Conservation (phyloP, 306 rosid species). For the Glycine tomentella region DNA sequence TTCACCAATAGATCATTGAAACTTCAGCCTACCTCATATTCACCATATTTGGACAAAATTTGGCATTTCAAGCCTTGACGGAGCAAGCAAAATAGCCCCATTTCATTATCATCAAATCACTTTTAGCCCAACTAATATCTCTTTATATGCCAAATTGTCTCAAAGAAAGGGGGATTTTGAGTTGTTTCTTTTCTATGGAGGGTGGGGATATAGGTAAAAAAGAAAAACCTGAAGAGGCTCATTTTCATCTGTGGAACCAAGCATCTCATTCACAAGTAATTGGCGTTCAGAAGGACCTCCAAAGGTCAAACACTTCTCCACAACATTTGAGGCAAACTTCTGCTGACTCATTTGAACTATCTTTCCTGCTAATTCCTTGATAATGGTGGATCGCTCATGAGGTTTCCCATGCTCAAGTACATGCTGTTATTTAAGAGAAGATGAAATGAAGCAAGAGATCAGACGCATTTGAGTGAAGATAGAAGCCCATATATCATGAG, state of each 20-base stretch:
- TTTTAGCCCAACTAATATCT: too few species aligned
- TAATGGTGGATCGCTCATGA: constrained; percentile 87
- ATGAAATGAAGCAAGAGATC: not conserved
- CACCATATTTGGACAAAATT: too few species aligned
- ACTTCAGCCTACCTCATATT: too few species aligned
- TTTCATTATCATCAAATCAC: too few species aligned
- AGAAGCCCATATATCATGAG: not conserved
- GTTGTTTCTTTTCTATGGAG: too few species aligned
- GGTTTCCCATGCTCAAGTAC: constrained; percentile 94
- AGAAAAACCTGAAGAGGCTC: constrained; percentile 91
- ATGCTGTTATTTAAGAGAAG: constrained; percentile 54
- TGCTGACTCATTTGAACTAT: constrained; percentile 94
- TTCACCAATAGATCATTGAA: too few species aligned
- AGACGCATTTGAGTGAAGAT: not conserved
- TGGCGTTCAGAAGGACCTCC: constrained; percentile 89
- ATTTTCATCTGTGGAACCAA: constrained; percentile 94
- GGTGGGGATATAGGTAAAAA: too few species aligned
- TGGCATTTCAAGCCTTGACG: too few species aligned
- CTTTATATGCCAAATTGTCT: too few species aligned
- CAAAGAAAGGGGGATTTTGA: not conserved
- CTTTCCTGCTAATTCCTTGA: constrained; percentile 68
- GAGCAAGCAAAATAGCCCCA: too few species aligned
- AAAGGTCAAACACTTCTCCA: constrained; percentile 91
- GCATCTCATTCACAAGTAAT: constrained; percentile 88
- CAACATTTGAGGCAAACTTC: constrained; percentile 93